Conservation (phyloP, 2,329 filamentous ascomycete genomes). For the Diaporthe nobilis region DNA sequence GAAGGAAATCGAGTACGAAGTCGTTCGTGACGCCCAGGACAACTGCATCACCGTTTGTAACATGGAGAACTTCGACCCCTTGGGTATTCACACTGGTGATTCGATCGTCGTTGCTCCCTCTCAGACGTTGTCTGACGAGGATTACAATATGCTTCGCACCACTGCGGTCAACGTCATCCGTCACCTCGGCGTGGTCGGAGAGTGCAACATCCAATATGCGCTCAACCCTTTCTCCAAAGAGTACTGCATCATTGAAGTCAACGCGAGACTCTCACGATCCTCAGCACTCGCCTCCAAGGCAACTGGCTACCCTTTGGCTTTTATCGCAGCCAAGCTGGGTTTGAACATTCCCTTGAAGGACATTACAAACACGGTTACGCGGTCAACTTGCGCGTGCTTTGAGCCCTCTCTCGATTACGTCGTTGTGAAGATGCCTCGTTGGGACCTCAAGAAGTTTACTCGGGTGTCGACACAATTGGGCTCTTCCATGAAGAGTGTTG, state of each 20-base stretch:
- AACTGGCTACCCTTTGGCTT: conserved; percentile 95
- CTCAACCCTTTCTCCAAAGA: conserved; percentile 96
- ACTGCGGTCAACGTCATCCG: conserved; percentile 98
- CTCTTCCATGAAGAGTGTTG: conserved; percentile 99
- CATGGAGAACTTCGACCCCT: conserved; percentile 98
- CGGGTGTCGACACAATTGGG: conserved; percentile 95
- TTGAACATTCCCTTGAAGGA: conserved; percentile 95
- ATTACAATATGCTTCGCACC: conserved; percentile 99
- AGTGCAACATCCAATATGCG: conserved; percentile 99
- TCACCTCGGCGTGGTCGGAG: conserved; percentile 95
- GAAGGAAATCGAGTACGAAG: conserved; percentile 99
- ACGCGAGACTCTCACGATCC: conserved; percentile 96
- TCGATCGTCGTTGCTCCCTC: conserved; percentile 98
- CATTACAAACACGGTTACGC: conserved; percentile 95
- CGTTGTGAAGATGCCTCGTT: conserved; percentile 98
- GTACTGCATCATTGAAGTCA: conserved; percentile 99
- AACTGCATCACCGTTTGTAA: conserved; percentile 99
- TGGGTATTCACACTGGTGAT: conserved; percentile 98
- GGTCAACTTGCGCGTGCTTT: conserved; percentile 96
- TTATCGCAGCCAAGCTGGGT: conserved; percentile 96
- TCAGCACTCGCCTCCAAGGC: conserved; percentile 98
- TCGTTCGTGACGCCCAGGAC: conserved; percentile 95
- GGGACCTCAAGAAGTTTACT: conserved; percentile 99
- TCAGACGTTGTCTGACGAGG: conserved; percentile 97
- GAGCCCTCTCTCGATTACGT: conserved; percentile 98